Base-by-base conservation (phyloP, 2,329 filamentous ascomycete genomes). In the Paraconiothyrium sp. region DNA sequence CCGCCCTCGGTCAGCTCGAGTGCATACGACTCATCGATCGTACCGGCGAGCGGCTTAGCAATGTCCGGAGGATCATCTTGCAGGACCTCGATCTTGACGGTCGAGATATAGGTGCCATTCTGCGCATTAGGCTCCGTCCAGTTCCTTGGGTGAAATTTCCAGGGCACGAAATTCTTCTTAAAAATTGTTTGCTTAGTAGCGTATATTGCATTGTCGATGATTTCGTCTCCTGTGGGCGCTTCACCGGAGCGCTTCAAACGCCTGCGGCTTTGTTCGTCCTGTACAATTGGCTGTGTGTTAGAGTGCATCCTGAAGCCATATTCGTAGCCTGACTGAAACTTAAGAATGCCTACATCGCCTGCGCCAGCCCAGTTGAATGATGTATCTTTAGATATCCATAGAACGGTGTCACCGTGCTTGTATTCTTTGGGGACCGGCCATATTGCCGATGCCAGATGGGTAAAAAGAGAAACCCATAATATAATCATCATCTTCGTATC, bases 1-100 rank as follows among this genome's bases (percentile, higher is more conserved):
- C 91, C 91, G 35, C 84, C 77, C 22, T 79, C 74, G 13, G 83
- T 83, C 43, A 96, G 76, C 1, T 82, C 84, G 32, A 96, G 80
- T 30, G 82, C 86, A 80, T 96, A 96, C 1, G 90, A 91, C 77
- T 95, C 92, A 72, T 94, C 90, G 14, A 92, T 84, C 46, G 87
- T 82, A 39, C 87, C 89, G 24, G 84, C 85, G 3, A 85, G 78
- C 10, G 90, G 86, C 72, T 87, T 90, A 70, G 86, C 86, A 27
- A 87, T 84, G 57, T 82, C 81, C 9, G 77, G 64, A 4, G 82
- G 77, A 67, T 92, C 88, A 9, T 82, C 69, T 22, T 77, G 77
- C 5, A 85, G 88, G 74, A 93, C 88, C 14, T 81, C 81, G 66
- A 95, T 88, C 20, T 81, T 76, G 49, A 95, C 82, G n/a, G 80